Conservation (phyloP, 768 basidiomycete species). For the Candolleomyces efflorescens region DNA sequence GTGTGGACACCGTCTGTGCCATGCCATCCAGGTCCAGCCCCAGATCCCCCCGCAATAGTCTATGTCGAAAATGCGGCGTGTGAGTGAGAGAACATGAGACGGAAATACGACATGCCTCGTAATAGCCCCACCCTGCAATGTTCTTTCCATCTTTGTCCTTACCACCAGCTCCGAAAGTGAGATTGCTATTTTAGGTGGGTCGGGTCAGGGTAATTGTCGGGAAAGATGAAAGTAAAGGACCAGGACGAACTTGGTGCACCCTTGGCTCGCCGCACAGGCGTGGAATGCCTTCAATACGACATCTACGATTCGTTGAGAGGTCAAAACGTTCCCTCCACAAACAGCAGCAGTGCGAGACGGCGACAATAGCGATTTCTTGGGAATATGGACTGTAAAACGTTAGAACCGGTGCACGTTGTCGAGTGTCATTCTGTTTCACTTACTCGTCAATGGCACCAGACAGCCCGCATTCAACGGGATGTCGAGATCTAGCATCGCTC, state of each 20-base stretch:
- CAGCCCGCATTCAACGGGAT: slow-evolving; percentile 96
- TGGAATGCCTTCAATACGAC: slow-evolving; percentile 91
- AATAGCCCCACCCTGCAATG: slow-evolving; percentile 86
- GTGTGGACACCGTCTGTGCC: slow-evolving; percentile 94
- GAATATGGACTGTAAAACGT: slow-evolving; percentile 60
- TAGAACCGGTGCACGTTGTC: background rate
- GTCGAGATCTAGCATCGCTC: slow-evolving; percentile 78
- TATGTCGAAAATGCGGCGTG: no score
- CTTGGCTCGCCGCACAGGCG: slow-evolving; percentile 89
- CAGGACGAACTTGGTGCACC: slow-evolving; percentile 77
- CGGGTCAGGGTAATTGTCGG: background rate
- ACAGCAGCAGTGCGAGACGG: slow-evolving; percentile 88
- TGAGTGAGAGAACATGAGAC: slow-evolving; percentile 3
- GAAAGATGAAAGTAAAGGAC: background rate
- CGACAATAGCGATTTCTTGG: slow-evolving; percentile 69
- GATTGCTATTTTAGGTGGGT: slow-evolving; percentile 48
- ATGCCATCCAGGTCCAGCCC: slow-evolving; percentile 86
- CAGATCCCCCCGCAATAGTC: slow-evolving; percentile 92
- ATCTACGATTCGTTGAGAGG: slow-evolving; percentile 91
- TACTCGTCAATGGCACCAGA: slow-evolving; percentile 79
- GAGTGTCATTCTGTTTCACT: slow-evolving; percentile 15
- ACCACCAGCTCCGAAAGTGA: slow-evolving; percentile 89
- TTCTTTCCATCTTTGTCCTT: slow-evolving; percentile 76
- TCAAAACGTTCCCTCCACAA: slow-evolving; percentile 89
- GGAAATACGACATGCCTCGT: slow-evolving; percentile 51